Evolutionary conservation across 305 asterid genomes (phyloP).

Genomic region (Fraxinus nigra): DNA sequence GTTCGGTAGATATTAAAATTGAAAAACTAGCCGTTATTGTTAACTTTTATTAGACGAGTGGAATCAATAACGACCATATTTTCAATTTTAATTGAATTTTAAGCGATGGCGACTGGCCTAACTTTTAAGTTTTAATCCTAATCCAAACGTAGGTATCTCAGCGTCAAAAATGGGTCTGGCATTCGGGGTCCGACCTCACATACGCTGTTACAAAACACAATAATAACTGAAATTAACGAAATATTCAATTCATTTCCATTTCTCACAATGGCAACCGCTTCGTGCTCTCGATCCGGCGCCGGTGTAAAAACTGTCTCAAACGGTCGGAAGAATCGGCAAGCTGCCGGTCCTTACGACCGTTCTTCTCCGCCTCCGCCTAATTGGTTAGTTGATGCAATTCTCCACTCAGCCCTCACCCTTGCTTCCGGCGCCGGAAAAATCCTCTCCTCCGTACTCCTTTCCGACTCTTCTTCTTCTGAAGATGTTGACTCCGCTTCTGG

Average conservation of each 20-base stretch:
- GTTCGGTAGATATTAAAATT: too few species aligned
- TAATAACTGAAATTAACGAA: neutral
- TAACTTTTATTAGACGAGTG: too few species aligned
- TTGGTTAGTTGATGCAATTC: slow-evolving; percentile 50
- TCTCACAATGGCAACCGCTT: slow-evolving; percentile 15
- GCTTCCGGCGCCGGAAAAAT: slow-evolving; percentile 65
- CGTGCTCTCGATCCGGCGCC: slow-evolving; percentile 25
- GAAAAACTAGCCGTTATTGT: too few species aligned
- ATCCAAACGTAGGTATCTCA: neutral
- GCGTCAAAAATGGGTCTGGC: neutral
- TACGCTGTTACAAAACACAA: neutral
- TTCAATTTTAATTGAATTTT: too few species aligned
- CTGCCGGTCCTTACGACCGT: slow-evolving; percentile 30
- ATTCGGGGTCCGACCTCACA: neutral
- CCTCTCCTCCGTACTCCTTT: slow-evolving; percentile 48
- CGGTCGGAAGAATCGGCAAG: slow-evolving; percentile 26
- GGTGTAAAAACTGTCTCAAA: slow-evolving; percentile 25
- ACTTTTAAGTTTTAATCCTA: neutral
- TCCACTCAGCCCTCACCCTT: slow-evolving; percentile 59
- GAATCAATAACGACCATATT: too few species aligned
- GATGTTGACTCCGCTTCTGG: slow-evolving; percentile 43
- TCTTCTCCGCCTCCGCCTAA: slow-evolving; percentile 32
- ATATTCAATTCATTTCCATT: neutral
- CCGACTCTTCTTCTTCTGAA: slow-evolving; percentile 48
- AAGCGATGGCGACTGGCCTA: too few species aligned